Conservation (phyloP, 2,329 filamentous ascomycete species). For the Ascochyta pisi region DNA sequence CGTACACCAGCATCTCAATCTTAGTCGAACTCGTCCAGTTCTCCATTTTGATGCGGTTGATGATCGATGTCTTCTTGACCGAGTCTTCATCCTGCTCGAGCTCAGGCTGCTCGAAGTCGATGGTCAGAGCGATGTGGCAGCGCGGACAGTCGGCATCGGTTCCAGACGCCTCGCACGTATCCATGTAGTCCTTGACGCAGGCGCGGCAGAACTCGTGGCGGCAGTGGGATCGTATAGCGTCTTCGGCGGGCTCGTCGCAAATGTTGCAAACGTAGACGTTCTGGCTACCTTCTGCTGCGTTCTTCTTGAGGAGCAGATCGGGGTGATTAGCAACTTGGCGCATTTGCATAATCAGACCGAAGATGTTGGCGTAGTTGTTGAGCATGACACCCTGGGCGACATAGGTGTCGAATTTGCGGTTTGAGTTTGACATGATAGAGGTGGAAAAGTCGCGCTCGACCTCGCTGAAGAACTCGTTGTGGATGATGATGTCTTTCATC, state of each 20-base stretch:
- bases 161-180: slow-evolving; percentile 71
- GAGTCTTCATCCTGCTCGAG: slow-evolving; percentile 88
- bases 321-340: slow-evolving; percentile 96
- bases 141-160: slow-evolving; percentile 77
- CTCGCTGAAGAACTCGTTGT: slow-evolving; percentile 95
- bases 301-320: slow-evolving; percentile 88
- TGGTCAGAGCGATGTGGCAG: slow-evolving; percentile 87
- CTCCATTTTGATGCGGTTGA: slow-evolving; percentile 98
- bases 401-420: slow-evolving; percentile 92
- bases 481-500: slow-evolving; percentile 89
- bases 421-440: slow-evolving; percentile 92
- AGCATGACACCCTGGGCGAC: slow-evolving; percentile 92
- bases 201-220: slow-evolving; percentile 90
- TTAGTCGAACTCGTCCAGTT: slow-evolving; percentile 98
- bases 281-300: slow-evolving; percentile 78
- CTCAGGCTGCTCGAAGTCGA: slow-evolving; percentile 94
- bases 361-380: slow-evolving; percentile 93
- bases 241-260: slow-evolving; percentile 94
- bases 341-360: slow-evolving; percentile 99
- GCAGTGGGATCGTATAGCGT: slow-evolving; percentile 89
- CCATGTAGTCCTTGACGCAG: slow-evolving; percentile 81
- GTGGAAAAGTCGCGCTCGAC: slow-evolving; percentile 94
- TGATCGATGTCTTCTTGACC: slow-evolving; percentile 95
- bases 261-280: slow-evolving; percentile 92
- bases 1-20: slow-evolving; percentile 94